A percentile compares a stretch with the other conserved stretches of the same genome.
Conservation (phyloP, 2,329 filamentous ascomycete species). For the Myriosclerotinia scirpicola region DNA sequence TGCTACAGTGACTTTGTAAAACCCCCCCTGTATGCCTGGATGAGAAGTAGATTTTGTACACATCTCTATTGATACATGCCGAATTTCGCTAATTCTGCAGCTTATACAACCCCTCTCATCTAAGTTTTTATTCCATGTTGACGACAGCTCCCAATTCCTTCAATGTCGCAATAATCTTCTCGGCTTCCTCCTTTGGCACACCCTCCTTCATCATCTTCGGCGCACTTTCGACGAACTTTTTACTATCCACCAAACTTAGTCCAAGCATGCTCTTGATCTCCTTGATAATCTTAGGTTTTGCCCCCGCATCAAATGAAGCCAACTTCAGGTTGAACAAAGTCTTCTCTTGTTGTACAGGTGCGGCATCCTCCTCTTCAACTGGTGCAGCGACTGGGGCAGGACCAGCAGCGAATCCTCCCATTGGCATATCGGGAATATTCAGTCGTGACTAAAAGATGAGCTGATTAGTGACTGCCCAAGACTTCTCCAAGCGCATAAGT, state of each 20-base stretch:
- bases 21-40: neutral
- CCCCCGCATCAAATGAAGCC: conserved; percentile 77
- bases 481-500: neutral
- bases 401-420: conserved; percentile 80
- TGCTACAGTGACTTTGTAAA: neutral
- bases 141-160: conserved; percentile 91
- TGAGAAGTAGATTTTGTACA: conserved; percentile 41
- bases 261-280: conserved; percentile 97
- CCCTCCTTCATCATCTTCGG: conserved; percentile 99
- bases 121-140: conserved; percentile 82
- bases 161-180: conserved; percentile 95
- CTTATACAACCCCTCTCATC: conserved; percentile 29
- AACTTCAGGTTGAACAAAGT: conserved; percentile 97
- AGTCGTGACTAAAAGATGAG: conserved; percentile 67
- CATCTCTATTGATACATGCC: conserved; percentile 40
- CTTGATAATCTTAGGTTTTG: conserved; percentile 99
- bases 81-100: conserved; percentile 29
- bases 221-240: conserved; percentile 99
- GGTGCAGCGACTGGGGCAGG: conserved; percentile 60
- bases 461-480: conserved; percentile 28
- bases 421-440: conserved; percentile 96
- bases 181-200: conserved; percentile 96
- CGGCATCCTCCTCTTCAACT: conserved; percentile 80
- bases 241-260: conserved; percentile 94
- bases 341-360: conserved; percentile 89